A percentile compares a stretch with the other conserved stretches of the same genome.
phyloP scores from a whole-genome alignment of 495 filamentous ascomycete species.

The Penicillium fimorum region DNA sequence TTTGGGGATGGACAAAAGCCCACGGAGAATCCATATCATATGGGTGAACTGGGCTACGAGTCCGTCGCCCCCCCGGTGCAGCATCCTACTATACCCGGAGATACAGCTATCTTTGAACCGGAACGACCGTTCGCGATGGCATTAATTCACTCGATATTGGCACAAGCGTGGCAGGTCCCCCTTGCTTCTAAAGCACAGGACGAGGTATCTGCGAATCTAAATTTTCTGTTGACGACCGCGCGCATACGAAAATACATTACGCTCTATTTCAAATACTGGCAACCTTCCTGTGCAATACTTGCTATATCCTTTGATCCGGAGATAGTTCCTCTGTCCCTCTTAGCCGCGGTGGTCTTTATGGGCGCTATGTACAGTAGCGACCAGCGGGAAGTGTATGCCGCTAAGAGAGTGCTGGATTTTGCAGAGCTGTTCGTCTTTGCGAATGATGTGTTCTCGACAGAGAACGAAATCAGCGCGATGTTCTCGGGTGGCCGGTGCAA shows the following conservation, averaged over 20 bases:
- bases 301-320: conserved; percentile 43
- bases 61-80: conserved; percentile 16
- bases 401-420: conserved; percentile 46
- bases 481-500: conserved; percentile 29
- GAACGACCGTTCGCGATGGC: conserved; percentile 39
- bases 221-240: conserved; percentile 41
- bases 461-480: conserved; percentile 38
- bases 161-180: conserved; percentile 38
- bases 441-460: conserved; percentile 39
- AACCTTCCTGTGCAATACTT: conserved; percentile 44
- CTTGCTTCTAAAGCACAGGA: conserved; percentile 40
- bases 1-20: conserved; percentile 36
- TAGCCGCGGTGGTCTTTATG: conserved; percentile 43
- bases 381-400: conserved; percentile 35
- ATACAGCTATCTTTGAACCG: conserved; percentile 29
- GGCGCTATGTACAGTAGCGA: conserved; percentile 50
- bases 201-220: conserved; percentile 40
- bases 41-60: conserved; percentile 21
- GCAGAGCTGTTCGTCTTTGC: conserved; percentile 49
- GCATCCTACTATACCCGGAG: conserved; percentile 17
- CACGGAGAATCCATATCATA: conserved; percentile 21
- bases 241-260: conserved; percentile 42
- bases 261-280: conserved; percentile 50
- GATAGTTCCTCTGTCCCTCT: conserved; percentile 34
- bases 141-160: conserved; percentile 39